Percentiles rank a stretch among this genome's conserved stretches.
These are phyloP conservation scores for Brasilioporus rufonigricans DNA, from an alignment of 768 basidiomycete genomes.

Conservation along the genomic window DNA sequence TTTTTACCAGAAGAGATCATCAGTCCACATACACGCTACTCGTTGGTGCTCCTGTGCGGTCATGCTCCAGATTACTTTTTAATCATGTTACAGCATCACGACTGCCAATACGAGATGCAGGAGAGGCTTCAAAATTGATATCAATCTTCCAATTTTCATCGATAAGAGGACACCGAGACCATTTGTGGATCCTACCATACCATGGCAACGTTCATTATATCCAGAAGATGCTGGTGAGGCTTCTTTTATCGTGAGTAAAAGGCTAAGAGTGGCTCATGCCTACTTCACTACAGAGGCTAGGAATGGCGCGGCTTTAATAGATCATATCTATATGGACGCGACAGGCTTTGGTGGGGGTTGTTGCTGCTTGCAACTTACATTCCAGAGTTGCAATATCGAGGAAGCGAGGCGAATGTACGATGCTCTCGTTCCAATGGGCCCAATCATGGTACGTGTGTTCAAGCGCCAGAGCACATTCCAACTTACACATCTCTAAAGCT, in stretches of 20 bases:
- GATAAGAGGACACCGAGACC: constrained; percentile 85
- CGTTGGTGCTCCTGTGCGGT: constrained; percentile 55
- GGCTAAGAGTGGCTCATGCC: constrained; percentile 5
- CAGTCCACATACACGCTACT: constrained; percentile 95
- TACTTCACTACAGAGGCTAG: no score
- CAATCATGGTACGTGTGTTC: no score
- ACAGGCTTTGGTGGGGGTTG: no score
- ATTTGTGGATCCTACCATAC: constrained; percentile 90
- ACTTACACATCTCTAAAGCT: no score
- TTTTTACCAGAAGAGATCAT: constrained; percentile 95
- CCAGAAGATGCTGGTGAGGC: constrained; percentile 63
- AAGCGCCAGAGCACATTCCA: no score
- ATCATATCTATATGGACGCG: no score
- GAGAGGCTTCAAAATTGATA: constrained; percentile 88
- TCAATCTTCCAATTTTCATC: constrained; percentile 90
- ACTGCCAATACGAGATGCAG: constrained; percentile 91
- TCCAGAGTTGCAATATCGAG: no score
- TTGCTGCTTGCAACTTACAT: no score
- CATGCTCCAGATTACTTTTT: constrained; percentile 4
- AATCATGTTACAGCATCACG: constrained; percentile 61
- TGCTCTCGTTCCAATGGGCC: no score
- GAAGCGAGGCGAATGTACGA: no score
- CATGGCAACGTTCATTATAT: constrained; percentile 79
- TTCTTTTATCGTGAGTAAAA: not conserved
- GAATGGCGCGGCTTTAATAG: no score